Evolutionary conservation across 306 rosid species (phyloP), one percentile per base, ranked within the genome.

Genomic region (Prinsepia uniflora): DNA sequence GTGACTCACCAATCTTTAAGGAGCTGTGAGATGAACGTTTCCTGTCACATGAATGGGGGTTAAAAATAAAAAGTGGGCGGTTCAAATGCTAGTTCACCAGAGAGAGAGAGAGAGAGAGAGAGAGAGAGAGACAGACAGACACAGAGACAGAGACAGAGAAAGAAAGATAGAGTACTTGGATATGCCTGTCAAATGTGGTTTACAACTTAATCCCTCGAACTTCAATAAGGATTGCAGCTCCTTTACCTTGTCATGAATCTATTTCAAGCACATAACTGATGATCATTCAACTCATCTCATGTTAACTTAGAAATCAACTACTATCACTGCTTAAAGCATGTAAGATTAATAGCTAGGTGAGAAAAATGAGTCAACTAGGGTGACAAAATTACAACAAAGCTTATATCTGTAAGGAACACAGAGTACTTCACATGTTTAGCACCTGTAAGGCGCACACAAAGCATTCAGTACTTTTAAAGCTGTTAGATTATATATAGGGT

Each of bases 221-320:
- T 77, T 82, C 39, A 71, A 57, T 30, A 79, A 74, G 58, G 89
- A 80, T 74, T 79, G 92, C 84, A 94, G 74, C 70, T 66, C 79
- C 78, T 78, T 81, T 78, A 91, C 80, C 81, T 87, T 82, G 62
- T 82, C 86, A 69, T 84, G 87, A 81, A 94, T 83, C 99, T 94
- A 79, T 59, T 73, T 61, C 48, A 76, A 57, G 71, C 57, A 67
- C 24, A 52, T 63, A 42, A 69, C 72, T 76, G 45, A 57, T 59
- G 66, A 61, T 39, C 66, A 77, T 70, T 61, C 78, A 81, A 76
- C 63, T 44, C 39, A 77, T 43, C 42, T 50, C 46, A 46, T 49
- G 66, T 64, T 3, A 15, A 61, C 19, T 49, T 57, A 61, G 47
- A 6, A 61, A 46, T 39, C 39, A 36, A 68, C 54, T 8, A 39